Base-by-base conservation (phyloP, 805 yeast genomes). In the Naumovozyma baii region DNA sequence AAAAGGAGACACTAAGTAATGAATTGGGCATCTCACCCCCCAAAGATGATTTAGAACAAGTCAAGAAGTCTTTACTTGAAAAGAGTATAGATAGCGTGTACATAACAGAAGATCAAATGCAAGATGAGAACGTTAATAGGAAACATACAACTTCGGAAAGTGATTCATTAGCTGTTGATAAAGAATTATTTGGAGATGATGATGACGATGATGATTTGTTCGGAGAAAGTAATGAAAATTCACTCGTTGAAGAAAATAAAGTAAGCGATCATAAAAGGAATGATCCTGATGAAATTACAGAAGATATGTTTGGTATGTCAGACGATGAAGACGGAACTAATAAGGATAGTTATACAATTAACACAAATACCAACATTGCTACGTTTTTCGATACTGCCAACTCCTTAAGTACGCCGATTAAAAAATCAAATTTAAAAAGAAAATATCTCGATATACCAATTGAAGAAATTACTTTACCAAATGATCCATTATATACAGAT, bases 401-500 rank as follows among this genome's bases (percentile, higher is more conserved):
- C 4, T 4, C 34, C 12, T 30, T 44, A 8, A 36, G 29, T 1
- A 36, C 39, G 7, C 40, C 40, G 18, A 16, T 16, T 19, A 36
- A 31, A 12, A 41, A 41, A 25, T 34, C 48, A 14, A 42, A 43
- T 30, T 22, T 48, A 25, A 57, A 57, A 36, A 48, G 63, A 29
- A 57, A 58, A 34, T 49, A 57, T 39, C 50, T 73, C 44, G 78
- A 76, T 51, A 73, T 76, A 33, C 81, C 82, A 0, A 64, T 71
- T 38, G 74, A 74, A 42, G 76, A 76, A 48, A 77, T 77, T 71
- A 73, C 78, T 8, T 50, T 74, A 10, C 64, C 70, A 5, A 58
- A 67, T 2, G 70, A 77, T 2, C 79, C 79, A 0, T 59, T 73
- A 18, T 82, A 82, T 49, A 74, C 68, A 36, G 94, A 83, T 54